These are phyloP conservation scores for Xylariaceae sp. DNA, from an alignment of 2,329 filamentous ascomycete species.

Conservation along the genomic window DNA sequence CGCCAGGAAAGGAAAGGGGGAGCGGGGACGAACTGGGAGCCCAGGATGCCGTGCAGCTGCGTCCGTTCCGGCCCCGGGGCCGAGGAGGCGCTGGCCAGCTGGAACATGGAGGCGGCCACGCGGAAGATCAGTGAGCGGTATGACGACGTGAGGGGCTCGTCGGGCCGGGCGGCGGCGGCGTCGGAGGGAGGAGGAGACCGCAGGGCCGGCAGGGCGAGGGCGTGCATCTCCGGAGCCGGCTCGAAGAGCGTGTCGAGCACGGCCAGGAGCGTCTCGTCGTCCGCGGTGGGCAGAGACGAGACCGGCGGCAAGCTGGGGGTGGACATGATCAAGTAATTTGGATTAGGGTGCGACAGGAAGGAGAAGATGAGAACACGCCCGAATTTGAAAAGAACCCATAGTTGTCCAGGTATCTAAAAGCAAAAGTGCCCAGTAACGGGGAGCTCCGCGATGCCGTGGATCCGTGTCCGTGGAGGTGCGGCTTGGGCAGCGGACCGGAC, in stretches of 20 bases:
- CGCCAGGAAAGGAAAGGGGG: too few relatives aligned
- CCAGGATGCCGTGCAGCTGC: constrained; percentile 64
- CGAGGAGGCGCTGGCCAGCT: constrained; percentile 36
- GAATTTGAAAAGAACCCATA: too few relatives aligned
- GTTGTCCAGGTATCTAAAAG: not conserved
- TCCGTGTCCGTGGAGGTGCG: constrained; percentile 6
- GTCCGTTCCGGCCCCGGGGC: constrained; percentile 34
- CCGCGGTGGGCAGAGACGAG: constrained; percentile 45
- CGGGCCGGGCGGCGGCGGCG: too few relatives aligned
- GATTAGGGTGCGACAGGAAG: too few relatives aligned
- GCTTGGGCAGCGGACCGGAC: too few relatives aligned
- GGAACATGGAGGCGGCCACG: constrained; percentile 56
- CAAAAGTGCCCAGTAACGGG: too few relatives aligned
- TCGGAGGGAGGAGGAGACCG: constrained; percentile 22
- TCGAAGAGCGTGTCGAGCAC: constrained; percentile 80
- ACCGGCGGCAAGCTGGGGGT: constrained; percentile 47
- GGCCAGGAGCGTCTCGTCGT: constrained; percentile 44
- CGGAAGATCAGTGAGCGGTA: constrained; percentile 64
- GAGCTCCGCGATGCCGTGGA: constrained; percentile 5
- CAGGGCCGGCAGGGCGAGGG: constrained; percentile 62
- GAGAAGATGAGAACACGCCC: too few relatives aligned
- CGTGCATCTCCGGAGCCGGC: constrained; percentile 66
- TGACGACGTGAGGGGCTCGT: too few relatives aligned
- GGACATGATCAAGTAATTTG: constrained; percentile 4
- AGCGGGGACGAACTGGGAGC: too few relatives aligned